Evolutionary conservation across 2,329 filamentous ascomycete species (phyloP).

Genomic region (Trichoderma atrobrunneum): DNA sequence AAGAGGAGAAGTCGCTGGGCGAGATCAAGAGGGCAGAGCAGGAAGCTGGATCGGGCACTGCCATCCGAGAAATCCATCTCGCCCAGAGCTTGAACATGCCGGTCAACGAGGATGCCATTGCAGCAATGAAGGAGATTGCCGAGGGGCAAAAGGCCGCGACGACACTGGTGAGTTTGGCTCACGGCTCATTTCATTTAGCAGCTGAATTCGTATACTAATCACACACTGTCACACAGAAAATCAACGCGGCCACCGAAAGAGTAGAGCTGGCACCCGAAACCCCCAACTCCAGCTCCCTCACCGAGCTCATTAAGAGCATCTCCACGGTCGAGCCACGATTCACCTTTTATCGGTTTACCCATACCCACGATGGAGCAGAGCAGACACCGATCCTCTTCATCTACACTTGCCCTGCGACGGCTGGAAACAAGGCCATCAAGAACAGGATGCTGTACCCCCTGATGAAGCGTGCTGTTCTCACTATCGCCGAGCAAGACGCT

Average conservation of each 20-base stretch:
- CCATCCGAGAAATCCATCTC: conserved; percentile 55
- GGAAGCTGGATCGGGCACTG: conserved; percentile 68
- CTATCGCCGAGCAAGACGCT: conserved; percentile 63
- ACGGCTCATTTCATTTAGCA: neutral
- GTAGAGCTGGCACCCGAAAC: conserved; percentile 62
- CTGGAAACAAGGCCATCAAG: conserved; percentile 68
- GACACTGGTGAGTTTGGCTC: conserved; percentile 56
- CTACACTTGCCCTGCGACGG: conserved; percentile 72
- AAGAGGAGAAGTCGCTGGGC: conserved; percentile 69
- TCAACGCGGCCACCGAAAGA: conserved; percentile 67
- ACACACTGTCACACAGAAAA: conserved; percentile 50
- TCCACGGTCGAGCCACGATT: conserved; percentile 69
- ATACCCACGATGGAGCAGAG: conserved; percentile 52
- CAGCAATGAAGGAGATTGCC: conserved; percentile 59
- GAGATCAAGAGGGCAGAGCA: conserved; percentile 74
- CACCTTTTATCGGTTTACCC: conserved; percentile 69
- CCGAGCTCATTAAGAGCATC: conserved; percentile 58
- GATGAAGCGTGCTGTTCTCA: conserved; percentile 64
- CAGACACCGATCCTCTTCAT: conserved; percentile 69
- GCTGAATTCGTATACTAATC: neutral
- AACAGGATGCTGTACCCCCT: conserved; percentile 81
- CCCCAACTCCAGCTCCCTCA: conserved; percentile 52
- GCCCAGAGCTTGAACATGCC: conserved; percentile 58
- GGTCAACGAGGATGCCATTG: conserved; percentile 60
- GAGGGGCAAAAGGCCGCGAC: conserved; percentile 53